Evolutionary conservation across 139 green algal species (phyloP).

Genomic region (Closterium sp.): DNA sequence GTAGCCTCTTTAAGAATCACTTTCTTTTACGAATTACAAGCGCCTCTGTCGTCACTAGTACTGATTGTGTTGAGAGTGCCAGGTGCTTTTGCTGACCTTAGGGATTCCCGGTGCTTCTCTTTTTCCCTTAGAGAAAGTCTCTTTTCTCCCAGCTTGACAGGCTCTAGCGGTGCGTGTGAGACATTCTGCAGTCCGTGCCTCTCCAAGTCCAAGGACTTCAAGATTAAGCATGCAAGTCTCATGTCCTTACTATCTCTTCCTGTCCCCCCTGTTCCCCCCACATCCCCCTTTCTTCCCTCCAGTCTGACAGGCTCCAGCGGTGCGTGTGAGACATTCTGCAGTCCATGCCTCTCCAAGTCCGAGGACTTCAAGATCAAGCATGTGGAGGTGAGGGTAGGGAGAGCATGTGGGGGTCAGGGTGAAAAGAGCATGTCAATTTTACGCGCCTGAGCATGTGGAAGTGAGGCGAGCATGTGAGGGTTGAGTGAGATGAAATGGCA

Average conservation of each 20-base stretch:
- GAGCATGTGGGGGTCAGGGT: neutral
- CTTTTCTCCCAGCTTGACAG: slow-evolving; percentile 7
- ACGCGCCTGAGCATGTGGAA: no score
- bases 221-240: neutral
- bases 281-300: neutral
- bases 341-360: slow-evolving; percentile 26
- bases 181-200: slow-evolving; percentile 46
- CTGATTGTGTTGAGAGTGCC: no score
- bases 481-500: no score
- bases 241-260: neutral
- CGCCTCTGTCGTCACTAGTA: no score
- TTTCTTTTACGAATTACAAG: no score
- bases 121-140: no score
- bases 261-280: neutral
- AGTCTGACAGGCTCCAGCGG: slow-evolving; percentile 42
- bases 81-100: no score
- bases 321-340: slow-evolving; percentile 39
- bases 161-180: slow-evolving; percentile 38
- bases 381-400: slow-evolving; percentile 32
- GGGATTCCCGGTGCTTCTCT: no score
- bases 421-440: neutral
- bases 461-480: no score
- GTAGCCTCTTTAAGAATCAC: neutral
- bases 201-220: slow-evolving; percentile 29
- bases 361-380: slow-evolving; percentile 36